phyloP scores from a whole-genome alignment of 345 rosid genomes.

The Ceriops tagal region DNA sequence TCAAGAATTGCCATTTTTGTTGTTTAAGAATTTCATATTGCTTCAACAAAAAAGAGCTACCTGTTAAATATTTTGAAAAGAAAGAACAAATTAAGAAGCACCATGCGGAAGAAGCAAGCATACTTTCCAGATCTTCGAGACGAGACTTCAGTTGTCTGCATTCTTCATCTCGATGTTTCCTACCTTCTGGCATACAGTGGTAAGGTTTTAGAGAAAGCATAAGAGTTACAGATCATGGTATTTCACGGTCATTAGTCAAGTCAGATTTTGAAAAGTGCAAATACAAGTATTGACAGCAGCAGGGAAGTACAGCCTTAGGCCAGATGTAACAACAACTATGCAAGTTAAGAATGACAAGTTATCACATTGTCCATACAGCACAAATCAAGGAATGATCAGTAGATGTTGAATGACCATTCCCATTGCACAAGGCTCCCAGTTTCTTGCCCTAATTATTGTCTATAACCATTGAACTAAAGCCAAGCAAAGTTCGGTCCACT shows the following conservation, averaged over 20 bases:
- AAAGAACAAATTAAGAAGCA: conserved; percentile 7
- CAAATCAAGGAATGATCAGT: too few species aligned
- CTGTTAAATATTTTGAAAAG: not conserved
- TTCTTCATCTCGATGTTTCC: conserved; percentile 54
- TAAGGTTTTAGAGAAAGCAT: conserved; percentile 15
- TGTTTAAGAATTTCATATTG: not conserved
- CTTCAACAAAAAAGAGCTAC: not conserved
- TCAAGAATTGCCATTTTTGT: not conserved
- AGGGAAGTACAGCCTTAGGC: too few species aligned
- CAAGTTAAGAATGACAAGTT: too few species aligned
- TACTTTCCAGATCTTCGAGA: conserved; percentile 69
- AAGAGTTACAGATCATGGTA: not conserved
- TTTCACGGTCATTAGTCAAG: not conserved
- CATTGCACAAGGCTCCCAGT: too few species aligned
- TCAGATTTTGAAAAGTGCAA: not conserved
- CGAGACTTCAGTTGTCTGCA: conserved; percentile 63
- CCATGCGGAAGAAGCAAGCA: conserved; percentile 15
- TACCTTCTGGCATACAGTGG: conserved; percentile 47
- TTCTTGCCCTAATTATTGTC: too few species aligned
- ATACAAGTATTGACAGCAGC: too few species aligned
- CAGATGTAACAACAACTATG: too few species aligned
- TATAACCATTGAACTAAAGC: too few species aligned
- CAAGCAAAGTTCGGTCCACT: too few species aligned
- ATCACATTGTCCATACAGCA: too few species aligned
- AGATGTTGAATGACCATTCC: too few species aligned